Percentiles rank a stretch among this genome's conserved stretches.
phyloP scores from a whole-genome alignment of 176 grass and related monocot genomes.

The Triticum monococcum region DNA sequence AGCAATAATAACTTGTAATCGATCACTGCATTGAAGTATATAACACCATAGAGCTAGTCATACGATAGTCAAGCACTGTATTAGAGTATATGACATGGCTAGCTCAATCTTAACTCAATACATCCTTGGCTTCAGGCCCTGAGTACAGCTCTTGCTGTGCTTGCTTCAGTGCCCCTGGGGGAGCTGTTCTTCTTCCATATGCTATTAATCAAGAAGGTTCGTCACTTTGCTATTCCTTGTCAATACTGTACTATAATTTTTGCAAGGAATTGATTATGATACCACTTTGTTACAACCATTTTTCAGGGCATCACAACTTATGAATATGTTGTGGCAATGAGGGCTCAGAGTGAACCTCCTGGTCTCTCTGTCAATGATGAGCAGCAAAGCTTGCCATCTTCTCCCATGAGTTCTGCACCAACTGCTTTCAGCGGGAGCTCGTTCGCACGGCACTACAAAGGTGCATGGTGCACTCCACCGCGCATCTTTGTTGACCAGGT shows the following conservation, averaged over 20 bases:
- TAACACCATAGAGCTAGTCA: neutral
- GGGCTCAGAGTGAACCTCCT: conserved; percentile 87
- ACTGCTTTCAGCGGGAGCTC: conserved; percentile 95
- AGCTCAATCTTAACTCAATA: conserved; percentile 8
- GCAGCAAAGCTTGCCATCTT: conserved; percentile 64
- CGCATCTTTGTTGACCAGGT: conserved; percentile 93
- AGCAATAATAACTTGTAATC: neutral
- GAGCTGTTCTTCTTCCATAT: conserved; percentile 99
- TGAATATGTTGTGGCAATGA: conserved; percentile 97
- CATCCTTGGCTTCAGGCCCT: conserved; percentile 51
- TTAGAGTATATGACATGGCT: conserved; percentile 3
- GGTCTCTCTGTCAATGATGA: conserved; percentile 68
- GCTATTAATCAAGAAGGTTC: conserved; percentile 91
- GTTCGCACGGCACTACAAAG: conserved; percentile 84
- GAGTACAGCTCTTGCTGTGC: conserved; percentile 68
- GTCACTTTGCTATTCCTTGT: conserved; percentile 13
- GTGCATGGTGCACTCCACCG: conserved; percentile 96
- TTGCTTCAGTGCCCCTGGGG: conserved; percentile 77
- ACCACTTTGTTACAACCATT: neutral
- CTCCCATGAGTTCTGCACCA: conserved; percentile 87
- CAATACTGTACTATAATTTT: neutral
- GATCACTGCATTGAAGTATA: neutral
- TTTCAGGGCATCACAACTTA: conserved; percentile 95
- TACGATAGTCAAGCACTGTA: neutral
- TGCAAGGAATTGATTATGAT: neutral